A percentile compares a stretch with the other conserved stretches of the same genome.
These are phyloP conservation scores for Elsinoe arachidis DNA, from an alignment of 2,329 filamentous ascomycete genomes.

Conservation along the genomic window DNA sequence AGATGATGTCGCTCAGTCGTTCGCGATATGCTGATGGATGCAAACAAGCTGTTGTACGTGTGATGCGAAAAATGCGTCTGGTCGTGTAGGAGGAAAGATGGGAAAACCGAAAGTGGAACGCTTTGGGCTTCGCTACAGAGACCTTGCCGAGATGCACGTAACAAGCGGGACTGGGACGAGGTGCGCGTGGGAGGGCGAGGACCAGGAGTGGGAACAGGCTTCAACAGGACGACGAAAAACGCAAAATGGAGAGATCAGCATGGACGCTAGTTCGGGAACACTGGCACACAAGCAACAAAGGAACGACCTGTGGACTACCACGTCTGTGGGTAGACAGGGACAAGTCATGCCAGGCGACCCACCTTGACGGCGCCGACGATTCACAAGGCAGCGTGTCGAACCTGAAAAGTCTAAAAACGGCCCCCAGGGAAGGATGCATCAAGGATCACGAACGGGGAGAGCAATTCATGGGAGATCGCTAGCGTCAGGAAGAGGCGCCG, in stretches of 20 bases:
- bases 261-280: conserved; percentile 1
- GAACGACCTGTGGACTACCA: not conserved
- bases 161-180: not conserved
- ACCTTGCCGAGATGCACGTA: conserved; percentile 11
- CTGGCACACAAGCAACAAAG: conserved; percentile 2
- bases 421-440: not conserved
- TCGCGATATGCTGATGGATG: not conserved
- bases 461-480: not conserved
- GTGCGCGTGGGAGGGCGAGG: not conserved
- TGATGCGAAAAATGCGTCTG: not conserved
- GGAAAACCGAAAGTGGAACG: conserved; percentile 9
- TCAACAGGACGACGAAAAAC: conserved; percentile 1
- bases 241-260: not conserved
- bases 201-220: not conserved
- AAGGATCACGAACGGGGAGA: not conserved
- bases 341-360: conserved; percentile 2
- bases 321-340: not conserved
- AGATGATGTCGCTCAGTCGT: not conserved
- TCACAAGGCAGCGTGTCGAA: conserved; percentile 3
- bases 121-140: conserved; percentile 1
- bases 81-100: conserved; percentile 8
- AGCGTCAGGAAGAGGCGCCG: conserved; percentile 3
- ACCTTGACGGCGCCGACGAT: not conserved
- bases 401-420: conserved; percentile 6
- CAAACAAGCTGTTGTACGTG: not conserved